Base-by-base conservation (phyloP, 2,329 filamentous ascomycete species). In the Xylaria sp. region DNA sequence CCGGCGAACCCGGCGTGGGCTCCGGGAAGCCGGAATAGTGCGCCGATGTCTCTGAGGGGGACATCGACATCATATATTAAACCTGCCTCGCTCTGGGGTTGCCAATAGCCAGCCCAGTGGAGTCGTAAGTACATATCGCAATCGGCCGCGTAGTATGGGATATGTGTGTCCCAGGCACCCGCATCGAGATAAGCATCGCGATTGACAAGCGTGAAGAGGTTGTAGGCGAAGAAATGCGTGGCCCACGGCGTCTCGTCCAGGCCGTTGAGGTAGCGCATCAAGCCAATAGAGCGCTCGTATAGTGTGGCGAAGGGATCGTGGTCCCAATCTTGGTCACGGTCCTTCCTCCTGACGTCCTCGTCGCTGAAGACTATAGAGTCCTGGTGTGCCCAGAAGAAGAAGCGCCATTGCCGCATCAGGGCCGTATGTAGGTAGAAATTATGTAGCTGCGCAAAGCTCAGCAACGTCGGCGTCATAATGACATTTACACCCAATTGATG, bases 361-460 rank as follows among this genome's bases (percentile, higher is more conserved):
- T 81, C 80, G 20, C 79, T 79, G 10, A 83, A 70, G 6, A 80
- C 79, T 0, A 81, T 73, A 11, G 84, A 78, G 68, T 86, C 84
- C 78, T 83, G 83, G 69, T 85, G 83, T 20, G 76, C 78, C 83
- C 82, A 85, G 75, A 82, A 86, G 74, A 81, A 86, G 67, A 78
- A 75, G 7, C 71, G 73, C 80, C 82, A 85, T 20, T 78, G 73
- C 4, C 78, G 75, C 66, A 81, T 76, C 13, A 83, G 73, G 3
- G 82, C 79, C 25, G 78, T 77, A 62, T 76, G 76, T 29, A 85
- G 74, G 69, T 79, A 83, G 73, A 80, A 84, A 68, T 86, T 86
- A 69, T 85, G 83, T 25, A 85, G 73, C 72, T 86, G 83, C 1
- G 84, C 77, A 67, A 85, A 85, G 36, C 74, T 82, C 36, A 85